These are phyloP conservation scores for Trichoderma simmonsii DNA, from an alignment of 2,329 filamentous ascomycete genomes.

Conservation along the genomic window DNA sequence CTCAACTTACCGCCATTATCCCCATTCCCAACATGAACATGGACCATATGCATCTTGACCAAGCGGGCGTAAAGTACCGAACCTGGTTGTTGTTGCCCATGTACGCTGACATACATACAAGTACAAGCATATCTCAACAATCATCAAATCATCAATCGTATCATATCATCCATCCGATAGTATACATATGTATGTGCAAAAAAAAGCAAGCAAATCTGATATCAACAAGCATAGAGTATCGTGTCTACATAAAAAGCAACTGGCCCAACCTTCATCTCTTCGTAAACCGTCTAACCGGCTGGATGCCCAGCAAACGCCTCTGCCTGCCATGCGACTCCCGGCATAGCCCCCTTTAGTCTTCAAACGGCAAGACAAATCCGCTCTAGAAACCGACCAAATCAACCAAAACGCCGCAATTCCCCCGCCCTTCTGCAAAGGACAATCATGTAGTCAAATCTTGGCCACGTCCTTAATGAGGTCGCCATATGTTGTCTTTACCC, in stretches of 20 bases:
- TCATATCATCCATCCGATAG: background rate
- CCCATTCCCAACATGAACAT: background rate
- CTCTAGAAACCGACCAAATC: background rate
- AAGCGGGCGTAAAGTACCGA: background rate
- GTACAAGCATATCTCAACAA: background rate
- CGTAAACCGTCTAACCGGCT: background rate
- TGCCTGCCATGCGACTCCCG: background rate
- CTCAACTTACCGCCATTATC: background rate
- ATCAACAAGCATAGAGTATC: background rate
- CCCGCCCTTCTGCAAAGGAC: background rate
- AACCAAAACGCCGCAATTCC: background rate
- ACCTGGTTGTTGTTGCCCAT: background rate
- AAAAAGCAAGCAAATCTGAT: background rate
- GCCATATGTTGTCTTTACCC: conserved; percentile 46
- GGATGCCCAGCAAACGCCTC: background rate
- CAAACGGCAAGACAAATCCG: background rate
- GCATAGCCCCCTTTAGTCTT: background rate
- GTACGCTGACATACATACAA: background rate
- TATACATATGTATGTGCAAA: background rate
- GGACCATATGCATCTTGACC: background rate
- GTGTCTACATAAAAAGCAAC: background rate
- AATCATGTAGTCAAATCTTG: background rate
- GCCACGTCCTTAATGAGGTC: conserved; percentile 1
- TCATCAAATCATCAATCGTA: background rate
- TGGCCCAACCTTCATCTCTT: background rate